Evolutionary conservation across 148 eudicot genomes (phyloP).

Genomic region (Bassia scoparia): DNA sequence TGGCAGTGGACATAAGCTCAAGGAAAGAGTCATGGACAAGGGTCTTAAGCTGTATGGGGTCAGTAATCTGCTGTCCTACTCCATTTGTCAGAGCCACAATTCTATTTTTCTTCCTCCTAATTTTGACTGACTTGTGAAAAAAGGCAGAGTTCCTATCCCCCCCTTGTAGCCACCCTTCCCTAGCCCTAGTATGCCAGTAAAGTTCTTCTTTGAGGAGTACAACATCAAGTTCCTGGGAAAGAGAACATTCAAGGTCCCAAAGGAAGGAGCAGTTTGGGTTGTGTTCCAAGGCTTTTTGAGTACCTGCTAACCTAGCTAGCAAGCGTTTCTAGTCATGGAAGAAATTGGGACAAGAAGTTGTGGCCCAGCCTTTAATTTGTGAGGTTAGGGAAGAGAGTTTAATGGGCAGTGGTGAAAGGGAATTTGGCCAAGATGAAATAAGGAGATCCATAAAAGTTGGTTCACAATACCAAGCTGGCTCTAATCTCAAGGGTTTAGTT

Average conservation of each 20-base stretch:
- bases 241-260: not conserved
- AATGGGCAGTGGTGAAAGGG: not conserved
- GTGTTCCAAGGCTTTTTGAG: not conserved
- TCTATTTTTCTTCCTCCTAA: too few species aligned
- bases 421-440: not conserved
- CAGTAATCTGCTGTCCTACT: not conserved
- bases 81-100: not conserved
- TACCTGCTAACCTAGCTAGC: not conserved
- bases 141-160: not conserved
- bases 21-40: too few species aligned
- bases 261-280: not conserved
- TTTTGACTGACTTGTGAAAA: not conserved
- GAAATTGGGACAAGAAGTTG: too few species aligned
- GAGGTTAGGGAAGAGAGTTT: not conserved
- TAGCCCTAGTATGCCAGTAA: not conserved
- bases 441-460: not conserved
- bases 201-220: not conserved
- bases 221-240: not conserved
- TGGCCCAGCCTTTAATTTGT: too few species aligned
- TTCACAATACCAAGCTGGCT: not conserved
- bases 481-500: not conserved
- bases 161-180: not conserved
- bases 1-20: not conserved
- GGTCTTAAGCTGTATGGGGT: too few species aligned
- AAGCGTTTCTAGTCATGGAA: too few species aligned